Evolutionary conservation across 441 rosid species (phyloP).

Genomic region (Erodium moschatum): DNA sequence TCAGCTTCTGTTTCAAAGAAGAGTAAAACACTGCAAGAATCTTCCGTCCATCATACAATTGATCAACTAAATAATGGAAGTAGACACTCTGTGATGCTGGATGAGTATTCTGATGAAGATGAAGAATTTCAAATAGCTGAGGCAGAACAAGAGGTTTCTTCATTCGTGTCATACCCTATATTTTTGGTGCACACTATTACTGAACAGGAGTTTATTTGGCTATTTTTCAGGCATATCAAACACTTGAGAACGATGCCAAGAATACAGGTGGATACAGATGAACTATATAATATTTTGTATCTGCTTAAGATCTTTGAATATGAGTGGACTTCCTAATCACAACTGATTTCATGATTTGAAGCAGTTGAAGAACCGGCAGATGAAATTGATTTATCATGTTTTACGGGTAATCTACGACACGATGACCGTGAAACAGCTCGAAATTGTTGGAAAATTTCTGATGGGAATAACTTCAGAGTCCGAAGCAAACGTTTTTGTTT

Average conservation of each 20-base stretch:
- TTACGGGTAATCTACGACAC: slow-evolving; percentile 71
- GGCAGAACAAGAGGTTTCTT: slow-evolving; percentile 74
- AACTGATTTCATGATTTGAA: slow-evolving; percentile 26
- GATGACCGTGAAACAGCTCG: slow-evolving; percentile 85
- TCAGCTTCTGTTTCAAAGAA: slow-evolving; percentile 55
- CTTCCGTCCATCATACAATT: slow-evolving; percentile 39
- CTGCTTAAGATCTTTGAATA: slow-evolving; percentile 12
- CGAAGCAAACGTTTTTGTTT: slow-evolving; percentile 86
- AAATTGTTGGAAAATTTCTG: slow-evolving; percentile 80
- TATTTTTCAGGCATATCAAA: slow-evolving; percentile 42
- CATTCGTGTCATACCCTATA: slow-evolving; percentile 14
- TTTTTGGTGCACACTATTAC: slow-evolving; percentile 5
- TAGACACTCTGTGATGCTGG: slow-evolving; percentile 67
- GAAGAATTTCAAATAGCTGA: slow-evolving; percentile 89
- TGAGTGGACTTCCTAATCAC: slow-evolving; percentile 14
- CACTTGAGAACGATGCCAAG: slow-evolving; percentile 46
- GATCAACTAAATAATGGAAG: slow-evolving; percentile 58
- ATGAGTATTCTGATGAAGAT: slow-evolving; percentile 91
- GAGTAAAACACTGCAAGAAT: slow-evolving; percentile 40
- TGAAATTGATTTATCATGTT: slow-evolving; percentile 73
- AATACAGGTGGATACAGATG: slow-evolving; percentile 45
- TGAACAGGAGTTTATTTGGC: slow-evolving; percentile 4
- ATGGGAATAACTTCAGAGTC: slow-evolving; percentile 87
- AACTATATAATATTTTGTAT: slow-evolving; percentile 3
- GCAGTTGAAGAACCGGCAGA: slow-evolving; percentile 55